phyloP scores from a whole-genome alignment of 75 land plant genomes.

The Pinus tabuliformis region DNA sequence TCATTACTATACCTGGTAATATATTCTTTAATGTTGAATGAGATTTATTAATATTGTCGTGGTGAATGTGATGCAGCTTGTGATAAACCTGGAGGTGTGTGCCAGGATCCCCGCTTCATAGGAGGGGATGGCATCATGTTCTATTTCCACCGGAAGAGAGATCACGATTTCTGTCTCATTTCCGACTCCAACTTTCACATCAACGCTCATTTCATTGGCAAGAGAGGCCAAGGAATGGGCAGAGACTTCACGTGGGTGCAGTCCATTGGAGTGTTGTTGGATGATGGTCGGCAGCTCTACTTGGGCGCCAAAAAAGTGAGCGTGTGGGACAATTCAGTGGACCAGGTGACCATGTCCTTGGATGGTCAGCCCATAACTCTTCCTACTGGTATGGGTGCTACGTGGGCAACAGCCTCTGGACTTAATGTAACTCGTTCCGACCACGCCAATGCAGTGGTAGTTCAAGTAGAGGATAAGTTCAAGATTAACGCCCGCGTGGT shows the following conservation, averaged over 20 bases:
- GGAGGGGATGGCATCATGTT: slow-evolving; percentile 29
- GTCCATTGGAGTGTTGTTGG: slow-evolving; percentile 15
- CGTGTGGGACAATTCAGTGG: slow-evolving; percentile 19
- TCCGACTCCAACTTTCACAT: slow-evolving; percentile 25
- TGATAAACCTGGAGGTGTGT: slow-evolving; percentile 19
- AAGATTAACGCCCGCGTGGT: slow-evolving; percentile 21
- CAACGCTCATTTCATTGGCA: slow-evolving; percentile 35
- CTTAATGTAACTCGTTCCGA: slow-evolving; percentile 9
- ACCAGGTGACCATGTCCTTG: slow-evolving; percentile 20
- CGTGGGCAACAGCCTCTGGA: not conserved
- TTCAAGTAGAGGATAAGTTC: slow-evolving; percentile 11
- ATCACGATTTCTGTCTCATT: slow-evolving; percentile 27
- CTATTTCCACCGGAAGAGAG: slow-evolving; percentile 33
- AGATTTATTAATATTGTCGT: not conserved
- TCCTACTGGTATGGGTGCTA: not conserved
- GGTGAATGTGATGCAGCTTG: not conserved
- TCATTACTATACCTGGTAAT: not conserved
- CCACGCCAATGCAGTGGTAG: slow-evolving; percentile 4
- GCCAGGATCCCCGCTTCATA: slow-evolving; percentile 33
- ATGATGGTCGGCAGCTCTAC: slow-evolving; percentile 13
- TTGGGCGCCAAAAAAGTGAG: slow-evolving; percentile 18
- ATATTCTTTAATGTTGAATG: slow-evolving; percentile 9
- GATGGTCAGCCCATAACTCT: slow-evolving; percentile 18
- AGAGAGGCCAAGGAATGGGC: slow-evolving; percentile 14
- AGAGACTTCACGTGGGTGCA: slow-evolving; percentile 39